A percentile compares a stretch with the other conserved stretches of the same genome.
These are phyloP conservation scores for Croton setiger DNA, from an alignment of 441 rosid species.

Conservation along the genomic window DNA sequence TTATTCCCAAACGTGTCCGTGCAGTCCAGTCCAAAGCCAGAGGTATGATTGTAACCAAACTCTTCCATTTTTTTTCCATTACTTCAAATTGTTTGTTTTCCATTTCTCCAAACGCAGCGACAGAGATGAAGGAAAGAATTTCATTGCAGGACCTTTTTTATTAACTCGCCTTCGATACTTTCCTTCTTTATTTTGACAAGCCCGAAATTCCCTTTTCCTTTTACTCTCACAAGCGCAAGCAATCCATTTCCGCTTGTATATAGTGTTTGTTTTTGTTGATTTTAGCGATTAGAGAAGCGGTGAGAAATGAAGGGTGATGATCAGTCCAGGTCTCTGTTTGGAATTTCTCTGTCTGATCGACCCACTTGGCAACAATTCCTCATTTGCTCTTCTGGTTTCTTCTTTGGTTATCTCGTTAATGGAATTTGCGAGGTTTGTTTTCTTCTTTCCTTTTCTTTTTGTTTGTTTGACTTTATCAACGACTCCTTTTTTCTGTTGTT, in stretches of 20 bases:
- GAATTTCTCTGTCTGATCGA: conserved; percentile 63
- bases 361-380: conserved; percentile 82
- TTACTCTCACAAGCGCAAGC: conserved; percentile 16
- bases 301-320: conserved; percentile 52
- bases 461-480: conserved; percentile 2
- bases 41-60: neutral
- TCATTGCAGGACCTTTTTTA: neutral
- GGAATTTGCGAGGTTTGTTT: conserved; percentile 84
- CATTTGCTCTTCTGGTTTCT: conserved; percentile 88
- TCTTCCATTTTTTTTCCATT: neutral
- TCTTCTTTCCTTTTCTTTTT: neutral
- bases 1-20: neutral
- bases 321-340: conserved; percentile 55
- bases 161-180: conserved; percentile 2
- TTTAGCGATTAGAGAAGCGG: neutral
- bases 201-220: neutral
- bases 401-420: conserved; percentile 92
- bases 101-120: too few relatives aligned
- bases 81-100: neutral
- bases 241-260: neutral
- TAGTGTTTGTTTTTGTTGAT: neutral
- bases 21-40: too few relatives aligned
- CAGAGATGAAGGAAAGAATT: neutral
- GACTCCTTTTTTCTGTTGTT: conserved; percentile 6
- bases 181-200: conserved; percentile 18